Base-by-base conservation (phyloP, 2,329 filamentous ascomycete genomes). In the Colletotrichum tanaceti region DNA sequence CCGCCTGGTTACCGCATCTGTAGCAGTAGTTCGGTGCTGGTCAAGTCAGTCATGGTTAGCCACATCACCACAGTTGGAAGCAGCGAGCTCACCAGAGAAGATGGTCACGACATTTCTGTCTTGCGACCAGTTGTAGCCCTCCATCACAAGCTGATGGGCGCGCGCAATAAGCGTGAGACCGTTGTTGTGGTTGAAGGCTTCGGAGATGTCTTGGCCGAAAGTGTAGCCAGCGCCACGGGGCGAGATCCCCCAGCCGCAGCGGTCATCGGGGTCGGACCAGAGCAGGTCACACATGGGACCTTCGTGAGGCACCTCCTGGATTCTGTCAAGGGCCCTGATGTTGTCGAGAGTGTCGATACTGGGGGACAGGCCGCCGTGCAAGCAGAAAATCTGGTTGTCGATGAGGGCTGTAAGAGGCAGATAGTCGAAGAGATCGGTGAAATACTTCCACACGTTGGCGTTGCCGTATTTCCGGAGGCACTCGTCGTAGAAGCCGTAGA, bases 111-210 rank as follows among this genome's bases (percentile, higher is more conserved):
- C 96, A 74, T 99, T 98, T 73, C 95, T 86, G 79, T 98, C 96
- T 81, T 98, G 96, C 73, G 94, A 98, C 96, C 96, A 99, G 80
- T 98, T 99, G 83, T 98, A 99, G 57, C 96, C 96, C 81, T 99
- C 96, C 95, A 98, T 99, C 70, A 99, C 96, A 79, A 99, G 85
- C 84, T 99, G 96, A 86, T 99, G 96, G 64, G 96, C 96, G 81
- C 96, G 89, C 70, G 96, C 96, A 77, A 99, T 97, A 71, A 98
- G 86, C 63, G 95, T 98, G 81, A 99, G 84, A 65, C 94, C 95
- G 77, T 99, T 99, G 87, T 98, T 98, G 80, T 98, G 95, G 82
- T 98, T 98, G 85, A 99, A 99, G 1, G 95, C 95, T 83, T 99
- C 95, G 43, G 93, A 97, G 76, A 98, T 98, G 79, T 98, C 95